Evolutionary conservation across 2,329 filamentous ascomycete species (phyloP).

Genomic region (Ophiostoma tasmaniense): DNA sequence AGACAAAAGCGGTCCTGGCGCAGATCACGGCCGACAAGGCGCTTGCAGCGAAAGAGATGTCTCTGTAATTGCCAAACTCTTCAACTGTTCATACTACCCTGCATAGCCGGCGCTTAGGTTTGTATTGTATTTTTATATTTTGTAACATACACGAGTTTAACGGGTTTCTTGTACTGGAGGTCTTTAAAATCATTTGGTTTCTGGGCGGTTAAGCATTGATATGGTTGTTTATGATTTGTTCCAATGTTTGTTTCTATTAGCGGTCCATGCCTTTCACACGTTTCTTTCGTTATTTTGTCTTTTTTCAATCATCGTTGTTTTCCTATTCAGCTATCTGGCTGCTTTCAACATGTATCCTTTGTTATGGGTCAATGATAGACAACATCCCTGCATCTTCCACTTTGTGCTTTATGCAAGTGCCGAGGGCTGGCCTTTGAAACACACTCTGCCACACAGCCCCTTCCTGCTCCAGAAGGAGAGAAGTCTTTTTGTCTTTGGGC

Average conservation of each 20-base stretch:
- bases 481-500: not conserved
- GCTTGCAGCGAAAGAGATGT: conserved; percentile 1
- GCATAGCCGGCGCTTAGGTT: not conserved
- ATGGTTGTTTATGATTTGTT: not conserved
- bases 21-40: conserved; percentile 1
- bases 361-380: not conserved
- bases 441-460: conserved; percentile 2
- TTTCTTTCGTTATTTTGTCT: not conserved
- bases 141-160: not conserved
- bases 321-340: not conserved
- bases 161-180: no score
- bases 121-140: not conserved
- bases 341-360: not conserved
- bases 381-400: not conserved
- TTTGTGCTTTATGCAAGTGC: not conserved
- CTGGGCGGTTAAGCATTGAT: not conserved
- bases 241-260: not conserved
- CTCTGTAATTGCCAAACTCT: not conserved
- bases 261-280: not conserved
- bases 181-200: not conserved
- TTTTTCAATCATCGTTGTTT: not conserved
- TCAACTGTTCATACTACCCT: not conserved
- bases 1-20: conserved; percentile 2
- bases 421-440: conserved; percentile 3
- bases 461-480: not conserved